A percentile compares a stretch with the other conserved stretches of the same genome.
Evolutionary conservation across 129 eudicot species (phyloP).

Genomic region (Arctium minus): DNA sequence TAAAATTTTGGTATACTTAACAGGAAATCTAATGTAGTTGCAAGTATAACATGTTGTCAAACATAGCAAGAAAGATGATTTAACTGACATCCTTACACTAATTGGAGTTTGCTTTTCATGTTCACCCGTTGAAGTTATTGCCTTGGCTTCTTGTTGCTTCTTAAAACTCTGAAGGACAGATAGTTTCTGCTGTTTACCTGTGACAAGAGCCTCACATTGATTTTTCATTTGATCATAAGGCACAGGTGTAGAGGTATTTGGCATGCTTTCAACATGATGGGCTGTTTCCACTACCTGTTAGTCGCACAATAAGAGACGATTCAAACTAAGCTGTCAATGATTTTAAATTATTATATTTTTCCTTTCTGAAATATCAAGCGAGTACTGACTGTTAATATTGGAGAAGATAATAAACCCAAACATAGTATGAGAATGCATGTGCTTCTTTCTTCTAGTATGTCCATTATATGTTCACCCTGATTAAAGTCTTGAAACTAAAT

Average conservation of each 20-base stretch:
- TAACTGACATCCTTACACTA: constrained; percentile 28
- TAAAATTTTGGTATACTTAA: too few species aligned
- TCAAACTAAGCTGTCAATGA: not conserved
- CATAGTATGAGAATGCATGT: too few species aligned
- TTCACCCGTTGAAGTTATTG: constrained; percentile 32
- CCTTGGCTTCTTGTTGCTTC: constrained; percentile 49
- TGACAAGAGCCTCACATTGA: constrained; percentile 78
- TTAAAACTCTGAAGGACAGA: constrained; percentile 60
- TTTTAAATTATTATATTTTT: too few species aligned
- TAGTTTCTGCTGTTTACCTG: constrained; percentile 73
- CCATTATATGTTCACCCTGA: too few species aligned
- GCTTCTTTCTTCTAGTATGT: too few species aligned
- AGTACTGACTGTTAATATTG: too few species aligned
- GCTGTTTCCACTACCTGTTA: constrained; percentile 71
- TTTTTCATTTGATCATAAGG: constrained; percentile 70
- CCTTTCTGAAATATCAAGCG: too few species aligned
- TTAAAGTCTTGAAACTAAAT: too few species aligned
- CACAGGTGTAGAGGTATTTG: constrained; percentile 35
- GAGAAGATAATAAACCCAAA: too few species aligned
- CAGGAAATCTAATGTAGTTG: too few species aligned
- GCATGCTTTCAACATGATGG: constrained; percentile 56
- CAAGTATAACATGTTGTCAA: not conserved
- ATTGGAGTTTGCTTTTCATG: constrained; percentile 17
- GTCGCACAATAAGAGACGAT: not conserved
- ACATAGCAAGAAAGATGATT: not conserved